Evolutionary conservation across 495 filamentous ascomycete species (phyloP), one percentile per base, ranked within the genome.

Genomic region (Penicillium cinerascens): DNA sequence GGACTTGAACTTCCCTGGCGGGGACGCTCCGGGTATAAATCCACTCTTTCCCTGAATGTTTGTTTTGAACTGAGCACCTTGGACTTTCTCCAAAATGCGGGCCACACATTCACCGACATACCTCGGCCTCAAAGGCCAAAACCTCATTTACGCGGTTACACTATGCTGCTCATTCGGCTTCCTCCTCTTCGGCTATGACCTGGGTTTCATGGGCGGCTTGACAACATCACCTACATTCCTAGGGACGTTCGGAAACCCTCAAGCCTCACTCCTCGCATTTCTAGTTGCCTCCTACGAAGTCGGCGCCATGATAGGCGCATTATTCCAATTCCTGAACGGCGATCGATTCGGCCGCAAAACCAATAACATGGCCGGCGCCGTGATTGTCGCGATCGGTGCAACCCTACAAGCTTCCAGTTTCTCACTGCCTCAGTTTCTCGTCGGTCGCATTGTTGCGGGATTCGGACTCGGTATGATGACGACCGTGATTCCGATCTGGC

Each of bases 361-460:
- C 56, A 83, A 84, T 21, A 86, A 87, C 67, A 78, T 80, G 53
- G 70, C 78, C 17, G 84, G 83, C 21, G 77, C 76, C 20, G 47
- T 78, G 4, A 68, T 84, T 44, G 80, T 86, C 59, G 71, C 82
- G 26, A 47, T 83, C 18, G 82, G 82, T 4, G 79, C 80, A 2
- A 71, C 67, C 54, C 63, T 82, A 15, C 78, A 82, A 58, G 77
- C 75, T 1, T 62, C 71, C 1, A 68, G 74, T 2, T 63, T 49
- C 23, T 70, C 68, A 38, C 60, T 77, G 16, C 55, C 58, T 6
- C 72, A 77, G 55, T 88, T 89, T 56, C 80, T 87, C 59, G 82
- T 76, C 22, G 87, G 85, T 27, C 81, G 87, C 7, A 87, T 89
- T 60, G 62, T 88, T 15, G 78, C 89, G 9, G 85, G 86, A 4